A percentile compares a stretch with the other conserved stretches of the same genome.
phyloP scores from a whole-genome alignment of 495 filamentous ascomycete species.

The Hypoxylon fragiforme region DNA sequence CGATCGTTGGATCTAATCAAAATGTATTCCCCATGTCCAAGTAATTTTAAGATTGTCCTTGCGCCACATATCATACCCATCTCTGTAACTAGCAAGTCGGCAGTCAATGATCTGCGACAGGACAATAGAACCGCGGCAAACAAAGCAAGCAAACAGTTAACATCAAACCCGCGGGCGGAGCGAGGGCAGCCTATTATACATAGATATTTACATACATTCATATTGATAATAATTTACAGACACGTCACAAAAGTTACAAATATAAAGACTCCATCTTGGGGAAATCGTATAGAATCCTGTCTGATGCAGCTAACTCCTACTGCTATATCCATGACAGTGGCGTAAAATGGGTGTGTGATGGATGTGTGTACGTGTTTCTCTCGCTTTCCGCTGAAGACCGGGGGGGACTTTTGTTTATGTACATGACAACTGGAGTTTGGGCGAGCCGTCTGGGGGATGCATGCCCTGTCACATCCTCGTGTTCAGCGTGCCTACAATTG shows the following conservation, averaged over 20 bases:
- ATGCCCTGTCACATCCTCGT: neutral
- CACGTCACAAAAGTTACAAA: neutral
- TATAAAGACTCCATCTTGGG: neutral
- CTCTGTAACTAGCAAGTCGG: too few relatives aligned
- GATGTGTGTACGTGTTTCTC: neutral
- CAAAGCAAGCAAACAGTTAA: neutral
- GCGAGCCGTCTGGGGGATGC: neutral
- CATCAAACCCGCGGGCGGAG: neutral
- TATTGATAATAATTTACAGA: too few relatives aligned
- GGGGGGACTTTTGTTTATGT: constrained; percentile 13
- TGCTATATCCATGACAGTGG: constrained; percentile 8
- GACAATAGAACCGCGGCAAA: neutral
- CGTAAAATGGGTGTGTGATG: constrained; percentile 1
- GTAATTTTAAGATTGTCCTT: too few relatives aligned
- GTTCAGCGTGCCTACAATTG: neutral
- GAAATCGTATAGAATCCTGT: constrained; percentile 13
- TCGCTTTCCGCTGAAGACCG: neutral
- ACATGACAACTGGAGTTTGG: constrained; percentile 6
- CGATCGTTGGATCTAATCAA: too few relatives aligned
- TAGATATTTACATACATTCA: constrained; percentile 5
- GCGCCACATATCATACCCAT: too few relatives aligned
- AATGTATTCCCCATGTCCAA: too few relatives aligned
- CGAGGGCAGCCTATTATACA: neutral
- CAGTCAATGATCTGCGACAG: neutral
- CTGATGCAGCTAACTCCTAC: constrained; percentile 18